Base-by-base conservation (phyloP, 495 filamentous ascomycete species). In the Aspergillus incahuasiensis region DNA sequence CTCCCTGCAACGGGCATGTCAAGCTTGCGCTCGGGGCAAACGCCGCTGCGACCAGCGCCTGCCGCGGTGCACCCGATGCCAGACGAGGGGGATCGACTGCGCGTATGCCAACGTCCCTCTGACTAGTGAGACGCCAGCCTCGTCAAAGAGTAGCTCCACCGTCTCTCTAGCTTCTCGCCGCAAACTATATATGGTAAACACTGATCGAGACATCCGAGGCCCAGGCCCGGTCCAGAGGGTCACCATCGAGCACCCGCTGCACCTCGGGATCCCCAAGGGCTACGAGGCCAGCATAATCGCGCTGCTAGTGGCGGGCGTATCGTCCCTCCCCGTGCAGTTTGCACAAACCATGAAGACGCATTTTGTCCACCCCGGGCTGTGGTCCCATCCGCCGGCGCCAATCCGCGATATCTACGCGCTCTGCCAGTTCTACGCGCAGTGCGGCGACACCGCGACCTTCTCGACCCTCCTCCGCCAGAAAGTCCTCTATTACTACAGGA, bases 31-130 rank as follows among this genome's bases (percentile, higher is more conserved):
- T 13, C 67, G 64, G 28, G 66, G 65, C 8, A 79, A 79, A 57
- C 66, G 77, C 1, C 70, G 72, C 44, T 80, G 77, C 50, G 77
- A 77, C 45, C 68, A 67, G 52, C 58, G 57, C 9, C 60, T 48
- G n/a, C 76, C 75, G 6, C 58, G 59, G 18, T 79, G 76, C 56
- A 61, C 47, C 47, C 57, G 76, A 24, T 79, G 75, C 52, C 16
- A 64, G 15, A 65, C 65, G 9, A 68, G 60, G 54, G 67, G 64
- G 0, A 53, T 69, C 25, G 51, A 58, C 40, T 78, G 76, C 58
- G 54, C 63, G 44, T 79, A 79, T 45, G 42, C 52, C 42, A 72
- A 69, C 55, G 59, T 49, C 25, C 70, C 66, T 16, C 43, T 66
- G 43, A 35, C 32, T 34, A 59, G 5, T 48, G 25, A 21, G 44